These are phyloP conservation scores for Collybiopsis confluens DNA, from an alignment of 768 basidiomycete genomes.

Conservation along the genomic window DNA sequence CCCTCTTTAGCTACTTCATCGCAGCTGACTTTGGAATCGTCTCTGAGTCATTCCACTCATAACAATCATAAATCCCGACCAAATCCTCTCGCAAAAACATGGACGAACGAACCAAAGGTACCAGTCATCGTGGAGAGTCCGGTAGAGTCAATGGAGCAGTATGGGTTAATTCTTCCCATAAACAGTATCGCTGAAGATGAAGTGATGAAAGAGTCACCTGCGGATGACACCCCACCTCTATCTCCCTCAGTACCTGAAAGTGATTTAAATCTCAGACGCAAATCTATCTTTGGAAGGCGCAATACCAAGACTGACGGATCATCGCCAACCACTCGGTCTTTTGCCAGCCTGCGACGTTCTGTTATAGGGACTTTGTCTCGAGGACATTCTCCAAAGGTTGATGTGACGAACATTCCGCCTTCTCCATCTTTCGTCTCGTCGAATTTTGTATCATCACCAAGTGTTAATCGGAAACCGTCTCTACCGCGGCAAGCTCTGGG, in stretches of 20 bases:
- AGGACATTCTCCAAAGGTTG: constrained; percentile 19
- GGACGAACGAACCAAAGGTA: constrained; percentile 9
- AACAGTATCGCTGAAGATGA: constrained; percentile 11
- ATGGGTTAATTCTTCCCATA: constrained; percentile 9
- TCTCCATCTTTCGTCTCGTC: constrained; percentile 27
- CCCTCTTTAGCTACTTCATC: constrained; percentile 27
- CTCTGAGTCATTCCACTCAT: constrained; percentile 12
- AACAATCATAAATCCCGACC: constrained; percentile 18
- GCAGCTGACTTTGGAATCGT: constrained; percentile 17
- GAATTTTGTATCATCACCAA: constrained; percentile 11
- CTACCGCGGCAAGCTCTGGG: constrained; percentile 38
- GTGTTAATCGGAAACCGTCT: not conserved
- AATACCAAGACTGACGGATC: constrained; percentile 15
- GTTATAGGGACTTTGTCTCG: constrained; percentile 32
- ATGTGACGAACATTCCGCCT: constrained; percentile 33
- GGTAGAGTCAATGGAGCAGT: constrained; percentile 16
- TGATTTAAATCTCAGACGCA: constrained; percentile 21
- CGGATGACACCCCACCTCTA: not conserved
- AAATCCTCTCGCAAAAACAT: constrained; percentile 16
- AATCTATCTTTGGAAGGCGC: constrained; percentile 33
- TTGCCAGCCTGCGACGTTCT: constrained; percentile 40
- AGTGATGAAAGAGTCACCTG: constrained; percentile 8
- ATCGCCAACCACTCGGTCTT: constrained; percentile 29
- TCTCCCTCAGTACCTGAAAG: constrained; percentile 7
- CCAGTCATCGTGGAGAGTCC: constrained; percentile 33